These are phyloP conservation scores for Lasiosphaeria miniovina DNA, from an alignment of 495 filamentous ascomycete genomes.

Conservation along the genomic window DNA sequence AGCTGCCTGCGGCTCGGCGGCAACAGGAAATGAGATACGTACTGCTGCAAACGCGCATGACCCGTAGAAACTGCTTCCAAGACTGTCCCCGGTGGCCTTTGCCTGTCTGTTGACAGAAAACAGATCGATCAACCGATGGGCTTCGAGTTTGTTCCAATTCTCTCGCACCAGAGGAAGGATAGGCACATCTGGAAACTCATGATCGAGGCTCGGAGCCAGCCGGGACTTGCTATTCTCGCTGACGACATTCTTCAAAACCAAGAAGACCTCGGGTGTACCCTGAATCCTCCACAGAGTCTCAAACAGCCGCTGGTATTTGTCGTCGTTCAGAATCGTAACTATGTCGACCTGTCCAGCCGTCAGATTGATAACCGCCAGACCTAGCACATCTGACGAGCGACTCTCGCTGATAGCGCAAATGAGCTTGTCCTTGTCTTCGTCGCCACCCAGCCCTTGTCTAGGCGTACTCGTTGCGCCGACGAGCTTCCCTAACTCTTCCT, in stretches of 20 bases:
- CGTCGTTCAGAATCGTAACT: conserved; percentile 69
- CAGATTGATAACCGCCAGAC: conserved; percentile 84
- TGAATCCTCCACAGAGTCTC: conserved; percentile 64
- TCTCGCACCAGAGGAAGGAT: conserved; percentile 72
- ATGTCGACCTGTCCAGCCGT: conserved; percentile 65
- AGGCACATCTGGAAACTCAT: conserved; percentile 56
- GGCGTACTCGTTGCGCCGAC: too few relatives aligned
- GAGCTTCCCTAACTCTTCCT: too few relatives aligned
- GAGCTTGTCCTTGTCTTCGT: conserved; percentile 53
- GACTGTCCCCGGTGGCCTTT: conserved; percentile 71
- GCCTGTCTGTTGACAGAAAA: conserved; percentile 75
- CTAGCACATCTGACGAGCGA: conserved; percentile 70
- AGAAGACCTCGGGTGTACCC: conserved; percentile 12
- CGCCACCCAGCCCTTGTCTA: too few relatives aligned
- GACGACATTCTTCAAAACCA: conserved; percentile 47
- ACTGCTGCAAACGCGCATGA: conserved; percentile 87
- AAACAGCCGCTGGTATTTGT: conserved; percentile 64
- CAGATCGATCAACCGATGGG: conserved; percentile 73
- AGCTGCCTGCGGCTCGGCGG: background rate
- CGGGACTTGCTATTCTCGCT: conserved; percentile 68
- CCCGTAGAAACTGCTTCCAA: conserved; percentile 85
- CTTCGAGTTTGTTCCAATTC: conserved; percentile 82
- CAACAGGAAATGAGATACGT: conserved; percentile 29
- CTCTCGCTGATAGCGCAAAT: conserved; percentile 89
- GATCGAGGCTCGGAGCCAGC: conserved; percentile 58